Percentiles rank a stretch among this genome's conserved stretches.
These are phyloP conservation scores for Chenopodium album DNA, from an alignment of 148 eudicot species.

Conservation along the genomic window DNA sequence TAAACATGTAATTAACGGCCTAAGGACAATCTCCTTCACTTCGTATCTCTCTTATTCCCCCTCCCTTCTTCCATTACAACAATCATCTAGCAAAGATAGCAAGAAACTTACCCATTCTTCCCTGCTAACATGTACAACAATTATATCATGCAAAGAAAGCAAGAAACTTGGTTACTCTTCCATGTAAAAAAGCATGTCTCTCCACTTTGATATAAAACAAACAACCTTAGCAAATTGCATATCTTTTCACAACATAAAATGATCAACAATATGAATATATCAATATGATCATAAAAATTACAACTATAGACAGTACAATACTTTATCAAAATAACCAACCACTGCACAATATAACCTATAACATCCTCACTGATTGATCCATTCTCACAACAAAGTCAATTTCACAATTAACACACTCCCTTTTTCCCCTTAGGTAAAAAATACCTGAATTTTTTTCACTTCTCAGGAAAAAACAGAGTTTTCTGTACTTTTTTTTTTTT, in stretches of 20 bases:
- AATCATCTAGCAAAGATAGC: background rate
- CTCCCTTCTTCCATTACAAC: too few relatives aligned
- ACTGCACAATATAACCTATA: background rate
- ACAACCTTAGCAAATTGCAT: conserved; percentile 7
- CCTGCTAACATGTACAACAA: background rate
- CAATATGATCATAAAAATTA: conserved; percentile 13
- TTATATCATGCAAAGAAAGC: background rate
- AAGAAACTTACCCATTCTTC: background rate
- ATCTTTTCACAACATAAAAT: conserved; percentile 12
- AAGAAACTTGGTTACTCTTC: background rate
- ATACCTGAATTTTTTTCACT: conserved; percentile 34
- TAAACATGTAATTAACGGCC: too few relatives aligned
- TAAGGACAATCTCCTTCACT: too few relatives aligned
- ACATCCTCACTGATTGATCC: conserved; percentile 19
- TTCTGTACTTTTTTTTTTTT: background rate
- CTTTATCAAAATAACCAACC: conserved; percentile 16
- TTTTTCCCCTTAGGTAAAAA: conserved; percentile 25
- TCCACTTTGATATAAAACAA: background rate
- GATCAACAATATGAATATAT: background rate
- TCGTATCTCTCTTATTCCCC: too few relatives aligned
- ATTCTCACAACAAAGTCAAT: conserved; percentile 20
- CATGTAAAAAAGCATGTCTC: background rate
- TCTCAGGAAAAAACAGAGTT: conserved; percentile 15
- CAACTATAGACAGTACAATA: conserved; percentile 15
- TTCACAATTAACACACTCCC: conserved; percentile 4